A percentile compares a stretch with the other conserved stretches of the same genome.
Conservation (phyloP, 306 rosid genomes). For the Ammopiptanthus mongolicus region DNA sequence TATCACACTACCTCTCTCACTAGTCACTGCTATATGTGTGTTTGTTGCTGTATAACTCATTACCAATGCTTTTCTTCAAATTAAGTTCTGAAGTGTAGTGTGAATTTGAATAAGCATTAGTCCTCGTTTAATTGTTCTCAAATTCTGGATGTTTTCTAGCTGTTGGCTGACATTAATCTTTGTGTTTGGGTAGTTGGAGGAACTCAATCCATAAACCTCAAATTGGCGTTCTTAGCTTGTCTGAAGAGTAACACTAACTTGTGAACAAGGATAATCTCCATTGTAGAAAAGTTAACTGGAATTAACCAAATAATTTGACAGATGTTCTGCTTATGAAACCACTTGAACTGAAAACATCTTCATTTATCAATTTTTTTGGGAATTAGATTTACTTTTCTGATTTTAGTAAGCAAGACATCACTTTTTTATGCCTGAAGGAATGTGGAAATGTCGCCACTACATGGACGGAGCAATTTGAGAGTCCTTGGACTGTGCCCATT, state of each 20-base stretch:
- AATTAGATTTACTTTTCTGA: not conserved
- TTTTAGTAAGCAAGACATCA: slow-evolving; percentile 15
- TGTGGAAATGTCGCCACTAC: slow-evolving; percentile 55
- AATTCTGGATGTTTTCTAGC: not conserved
- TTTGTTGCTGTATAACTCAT: slow-evolving; percentile 1
- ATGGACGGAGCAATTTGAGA: slow-evolving; percentile 39
- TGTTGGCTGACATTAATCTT: not conserved
- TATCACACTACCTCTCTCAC: not conserved
- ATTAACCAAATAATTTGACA: not conserved
- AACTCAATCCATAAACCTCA: not conserved
- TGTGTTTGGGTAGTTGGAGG: not conserved
- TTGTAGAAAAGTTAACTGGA: not conserved
- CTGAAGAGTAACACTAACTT: not conserved
- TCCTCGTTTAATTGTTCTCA: not conserved
- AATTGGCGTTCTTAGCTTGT: not conserved
- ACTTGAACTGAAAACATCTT: not conserved
- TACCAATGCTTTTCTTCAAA: not conserved
- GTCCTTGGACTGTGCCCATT: slow-evolving; percentile 25
- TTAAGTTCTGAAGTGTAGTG: not conserved
- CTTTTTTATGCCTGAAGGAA: slow-evolving; percentile 43
- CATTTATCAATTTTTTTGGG: not conserved
- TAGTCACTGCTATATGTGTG: not conserved
- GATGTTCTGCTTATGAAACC: not conserved
- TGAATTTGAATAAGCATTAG: slow-evolving; percentile 2
- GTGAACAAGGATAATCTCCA: slow-evolving; percentile 3